A percentile compares a stretch with the other conserved stretches of the same genome.
phyloP scores from a whole-genome alignment of 768 basidiomycete species.

The Suillus tomentosus region DNA sequence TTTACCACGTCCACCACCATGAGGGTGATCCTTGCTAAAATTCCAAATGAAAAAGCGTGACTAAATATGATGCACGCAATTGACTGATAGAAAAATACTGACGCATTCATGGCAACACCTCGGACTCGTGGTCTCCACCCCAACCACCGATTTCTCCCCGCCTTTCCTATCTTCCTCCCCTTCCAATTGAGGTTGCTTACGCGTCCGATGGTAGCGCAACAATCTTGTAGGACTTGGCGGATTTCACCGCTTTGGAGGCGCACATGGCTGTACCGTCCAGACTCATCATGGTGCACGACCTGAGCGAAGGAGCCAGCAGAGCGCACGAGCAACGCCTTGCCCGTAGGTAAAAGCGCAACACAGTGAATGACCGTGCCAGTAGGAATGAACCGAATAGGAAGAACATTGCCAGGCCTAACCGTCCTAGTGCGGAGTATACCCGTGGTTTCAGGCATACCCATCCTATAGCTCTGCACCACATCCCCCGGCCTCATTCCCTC shows the following conservation, averaged over 20 bases:
- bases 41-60: neutral
- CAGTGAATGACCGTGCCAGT: constrained; percentile 90
- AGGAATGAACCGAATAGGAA: constrained; percentile 89
- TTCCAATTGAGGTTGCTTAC: constrained; percentile 94
- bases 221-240: constrained; percentile 77
- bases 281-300: constrained; percentile 75
- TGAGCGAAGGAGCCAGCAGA: constrained; percentile 87
- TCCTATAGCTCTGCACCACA: constrained; percentile 80
- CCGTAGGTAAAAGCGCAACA: constrained; percentile 73
- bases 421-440: constrained; percentile 84
- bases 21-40: constrained; percentile 82
- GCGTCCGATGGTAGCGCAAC: constrained; percentile 86
- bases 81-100: constrained; percentile 34
- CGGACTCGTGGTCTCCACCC: constrained; percentile 84
- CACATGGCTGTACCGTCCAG: constrained; percentile 75
- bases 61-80: constrained; percentile 5
- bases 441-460: constrained; percentile 78
- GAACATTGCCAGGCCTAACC: constrained; percentile 89
- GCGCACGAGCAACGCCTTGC: constrained; percentile 82
- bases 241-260: constrained; percentile 93
- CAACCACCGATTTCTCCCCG: constrained; percentile 86
- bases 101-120: constrained; percentile 98
- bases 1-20: constrained; percentile 97
- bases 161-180: constrained; percentile 83
- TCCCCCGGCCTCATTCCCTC: constrained; percentile 90